Evolutionary conservation across 495 filamentous ascomycete species (phyloP), one percentile per base, ranked within the genome.

Genomic region (Barbatosphaeria neglecta): DNA sequence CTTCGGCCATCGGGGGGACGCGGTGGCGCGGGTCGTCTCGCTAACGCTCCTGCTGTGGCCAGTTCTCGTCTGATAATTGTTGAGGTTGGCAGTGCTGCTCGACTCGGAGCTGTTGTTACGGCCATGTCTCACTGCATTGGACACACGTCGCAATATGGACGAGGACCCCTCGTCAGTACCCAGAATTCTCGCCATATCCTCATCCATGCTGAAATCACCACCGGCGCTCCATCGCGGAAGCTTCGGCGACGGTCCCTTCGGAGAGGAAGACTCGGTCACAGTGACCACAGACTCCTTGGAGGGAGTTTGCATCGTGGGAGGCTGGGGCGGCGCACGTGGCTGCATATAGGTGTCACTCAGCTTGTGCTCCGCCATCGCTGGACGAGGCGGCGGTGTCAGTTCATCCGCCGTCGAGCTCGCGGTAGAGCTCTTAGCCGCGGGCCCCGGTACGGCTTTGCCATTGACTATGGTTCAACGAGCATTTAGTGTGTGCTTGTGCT

Each of bases 121-220:
- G n/a, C 86, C 86, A 61, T 99, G 92, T 41, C 87, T 87, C 28
- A 95, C 87, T 20, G 86, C 86, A 56, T 90, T 93, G 2, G 93
- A 96, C 24, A 95, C 82, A 23, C 86, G 82, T 31, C 89, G 85
- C 44, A 96, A 65, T 46, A 95, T 83, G 1, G 86, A 88, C 17
- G 80, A 77, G 17, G 74, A 73, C 37, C 74, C 75, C 37, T 89
- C 85, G 41, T 83, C 78, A 24, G 74, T 76, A 4, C 78, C 78
- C 39, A 92, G 68, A 31, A 93, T 87, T 17, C 87, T 80, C 37
- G 82, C 79, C 71, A 93, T 82, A 52, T 95, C 92, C 51, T 95
- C 89, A 51, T 96, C 90, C 81, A 89, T 81, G 33, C 82, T 86
- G 51, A 90, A 84, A 49, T 90, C 87, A 41, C 80, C 83, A 39